Base-by-base conservation (phyloP, 257 asterid species). In the Prunella vulgaris region DNA sequence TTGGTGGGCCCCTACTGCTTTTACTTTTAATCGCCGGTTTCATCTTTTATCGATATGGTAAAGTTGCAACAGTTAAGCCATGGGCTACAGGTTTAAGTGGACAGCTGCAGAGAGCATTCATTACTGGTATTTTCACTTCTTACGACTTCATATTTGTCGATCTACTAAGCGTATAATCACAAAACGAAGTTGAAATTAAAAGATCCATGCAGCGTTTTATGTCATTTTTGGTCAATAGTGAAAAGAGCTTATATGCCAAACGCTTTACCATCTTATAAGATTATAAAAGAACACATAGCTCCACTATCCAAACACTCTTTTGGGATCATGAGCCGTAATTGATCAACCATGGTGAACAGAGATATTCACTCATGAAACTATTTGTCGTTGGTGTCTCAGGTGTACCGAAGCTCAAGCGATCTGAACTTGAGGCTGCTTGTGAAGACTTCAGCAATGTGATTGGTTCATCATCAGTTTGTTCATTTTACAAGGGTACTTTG, bases 51-150 rank as follows among this genome's bases (percentile, higher is more conserved):
- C 80, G 53, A 54, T 72, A 78, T 54, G 87, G 81, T 60, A 94
- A 82, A 72, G 88, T 84, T 78, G 83, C 89, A 10, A 85, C 90
- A 56, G 99, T 91, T 74, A 94, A 72, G 73, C 99, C 99, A 8
- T 91, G 99, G 97, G 85, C 86, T 30, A 82, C 96, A 0, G 99
- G 99, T 75, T 77, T 94, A 81, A 94, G 99, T 25, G 97, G 97
- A 53, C 96, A 90, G 84, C 91, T 94, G 38, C 96, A 91, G 80
- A 85, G 83, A 81, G 97, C 96, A 18, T 87, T 89, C 33, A 84
- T 90, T 21, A 87, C 96, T 3, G 99, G 96, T 90, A 86, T 12
- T 33, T 69, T 20, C 33, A 12, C 68, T 30, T 57, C 64, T 49
- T 64, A 21, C 28, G 13, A 32, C 28, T 51, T 49, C 21, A 5